Evolutionary conservation across 768 basidiomycete species (phyloP).

Genomic region (Cystofilobasidium ferigula): DNA sequence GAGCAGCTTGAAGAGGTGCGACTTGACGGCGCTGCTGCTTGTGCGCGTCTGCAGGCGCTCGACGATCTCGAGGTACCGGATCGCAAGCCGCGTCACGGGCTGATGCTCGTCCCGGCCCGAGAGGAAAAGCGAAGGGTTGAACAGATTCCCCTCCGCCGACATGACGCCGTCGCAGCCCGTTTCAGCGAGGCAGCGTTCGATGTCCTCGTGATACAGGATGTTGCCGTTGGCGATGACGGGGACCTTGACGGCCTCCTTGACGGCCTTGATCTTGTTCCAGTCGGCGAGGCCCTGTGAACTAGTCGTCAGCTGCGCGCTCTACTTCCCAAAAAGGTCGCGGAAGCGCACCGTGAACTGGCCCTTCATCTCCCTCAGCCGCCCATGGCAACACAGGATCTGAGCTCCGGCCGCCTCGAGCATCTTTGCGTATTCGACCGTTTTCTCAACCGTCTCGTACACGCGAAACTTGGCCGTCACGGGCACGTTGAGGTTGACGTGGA

Average conservation of each 20-base stretch:
- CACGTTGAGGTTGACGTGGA: slow-evolving; percentile 72
- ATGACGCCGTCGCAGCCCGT: slow-evolving; percentile 89
- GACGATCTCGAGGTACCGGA: slow-evolving; percentile 79
- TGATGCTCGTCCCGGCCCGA: slow-evolving; percentile 32
- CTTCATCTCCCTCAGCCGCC: slow-evolving; percentile 79
- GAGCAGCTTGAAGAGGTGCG: slow-evolving; percentile 85
- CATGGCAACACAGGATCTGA: slow-evolving; percentile 88
- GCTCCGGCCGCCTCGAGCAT: slow-evolving; percentile 95
- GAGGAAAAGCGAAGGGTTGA: slow-evolving; percentile 70
- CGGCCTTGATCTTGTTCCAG: slow-evolving; percentile 78
- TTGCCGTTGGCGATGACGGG: slow-evolving; percentile 98
- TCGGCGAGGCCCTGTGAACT: slow-evolving; percentile 62
- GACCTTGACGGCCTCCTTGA: slow-evolving; percentile 77
- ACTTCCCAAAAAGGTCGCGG: slow-evolving; percentile 5
- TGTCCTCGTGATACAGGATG: slow-evolving; percentile 74
- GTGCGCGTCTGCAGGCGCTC: slow-evolving; percentile 59
- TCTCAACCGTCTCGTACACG: slow-evolving; percentile 70
- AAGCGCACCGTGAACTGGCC: slow-evolving; percentile 61
- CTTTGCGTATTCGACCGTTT: slow-evolving; percentile 84
- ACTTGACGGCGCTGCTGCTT: slow-evolving; percentile 63
- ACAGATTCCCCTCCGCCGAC: slow-evolving; percentile 84
- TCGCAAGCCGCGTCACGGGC: slow-evolving; percentile 51
- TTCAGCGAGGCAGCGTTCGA: slow-evolving; percentile 60
- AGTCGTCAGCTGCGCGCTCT: slow-evolving; percentile 10
- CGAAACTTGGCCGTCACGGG: slow-evolving; percentile 96